Base-by-base conservation (phyloP, 2,329 filamentous ascomycete species). In the Ophiostoma tasmaniense region DNA sequence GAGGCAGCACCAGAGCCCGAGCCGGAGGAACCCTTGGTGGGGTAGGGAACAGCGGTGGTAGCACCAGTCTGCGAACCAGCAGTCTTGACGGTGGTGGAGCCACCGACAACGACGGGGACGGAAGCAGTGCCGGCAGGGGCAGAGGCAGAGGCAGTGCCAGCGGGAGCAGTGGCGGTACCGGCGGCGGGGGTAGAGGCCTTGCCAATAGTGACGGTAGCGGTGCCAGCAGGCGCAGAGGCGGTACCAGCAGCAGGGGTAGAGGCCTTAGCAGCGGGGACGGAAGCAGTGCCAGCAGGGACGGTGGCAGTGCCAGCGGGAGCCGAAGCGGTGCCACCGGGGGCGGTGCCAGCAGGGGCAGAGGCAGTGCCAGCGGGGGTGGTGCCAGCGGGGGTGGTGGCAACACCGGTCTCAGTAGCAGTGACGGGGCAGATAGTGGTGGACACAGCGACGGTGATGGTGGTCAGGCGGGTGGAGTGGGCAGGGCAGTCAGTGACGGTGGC, bases 361-460 rank as follows among this genome's bases (percentile, higher is more conserved):
- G 81, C 81, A 55, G 80, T 85, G 72, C 80, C 75, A 59, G 83
- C 85, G 79, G 82, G 82, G n/a, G 84, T 86, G 17, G 37, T 39
- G 37, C 37, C 17, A 71, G 86, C 83, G 25, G 84, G 85, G 82
- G 86, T 80, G 70, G 79, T 79, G 70, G 77, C 42, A 73, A 22
- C 17, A 55, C 81, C 81, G 55, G 80, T 85, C 73, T 80, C 75
- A 59, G 83, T 85, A 79, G 82, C 82, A n/a, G 84, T 86, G 71
- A 86, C 83, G 28, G 84, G 85, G 82, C 85, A 87, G 75, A 88
- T 76, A 55, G 86, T 89, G 72, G 87, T 89, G 66, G 83, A 84
- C 66, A 87, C 74, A 64, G 85, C 78, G 70, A 89, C 75, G 7
- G 83, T 86, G 70, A 84, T 80, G 2, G 85, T 75, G 0, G 78